These are phyloP conservation scores for Stellera chamaejasme DNA, from an alignment of 345 rosid species.

Conservation along the genomic window DNA sequence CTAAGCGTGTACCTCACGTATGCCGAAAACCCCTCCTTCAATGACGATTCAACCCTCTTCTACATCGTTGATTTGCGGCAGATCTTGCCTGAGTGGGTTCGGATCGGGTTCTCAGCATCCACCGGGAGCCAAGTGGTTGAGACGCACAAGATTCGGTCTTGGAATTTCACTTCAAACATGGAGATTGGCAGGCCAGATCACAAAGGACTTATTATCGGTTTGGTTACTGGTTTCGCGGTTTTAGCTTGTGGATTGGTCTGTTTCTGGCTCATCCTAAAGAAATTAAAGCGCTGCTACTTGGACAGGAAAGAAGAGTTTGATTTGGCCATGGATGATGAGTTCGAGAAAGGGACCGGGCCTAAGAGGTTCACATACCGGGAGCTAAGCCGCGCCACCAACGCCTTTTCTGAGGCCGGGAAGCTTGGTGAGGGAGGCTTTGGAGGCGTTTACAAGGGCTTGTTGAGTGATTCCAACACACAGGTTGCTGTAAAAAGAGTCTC, in stretches of 20 bases:
- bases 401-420: constrained; percentile 32
- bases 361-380: constrained; percentile 34
- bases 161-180: constrained; percentile 38
- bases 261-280: constrained; percentile 18
- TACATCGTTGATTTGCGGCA: constrained; percentile 27
- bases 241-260: constrained; percentile 13
- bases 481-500: constrained; percentile 53
- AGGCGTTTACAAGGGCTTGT: constrained; percentile 41
- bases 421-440: constrained; percentile 58
- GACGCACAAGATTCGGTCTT: constrained; percentile 24
- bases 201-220: constrained; percentile 14
- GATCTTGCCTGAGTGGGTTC: constrained; percentile 29
- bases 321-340: constrained; percentile 27
- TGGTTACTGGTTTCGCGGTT: constrained; percentile 12
- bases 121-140: constrained; percentile 29
- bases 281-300: constrained; percentile 8
- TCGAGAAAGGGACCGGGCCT: constrained; percentile 43
- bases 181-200: constrained; percentile 7
- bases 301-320: constrained; percentile 9
- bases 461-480: constrained; percentile 15
- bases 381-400: constrained; percentile 28
- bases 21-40: constrained; percentile 21
- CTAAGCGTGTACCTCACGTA: constrained; percentile 42
- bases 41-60: constrained; percentile 28
- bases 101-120: constrained; percentile 48